Base-by-base conservation (phyloP, 139 green algal genomes). In the Deuterostichococcus epilithicus region DNA sequence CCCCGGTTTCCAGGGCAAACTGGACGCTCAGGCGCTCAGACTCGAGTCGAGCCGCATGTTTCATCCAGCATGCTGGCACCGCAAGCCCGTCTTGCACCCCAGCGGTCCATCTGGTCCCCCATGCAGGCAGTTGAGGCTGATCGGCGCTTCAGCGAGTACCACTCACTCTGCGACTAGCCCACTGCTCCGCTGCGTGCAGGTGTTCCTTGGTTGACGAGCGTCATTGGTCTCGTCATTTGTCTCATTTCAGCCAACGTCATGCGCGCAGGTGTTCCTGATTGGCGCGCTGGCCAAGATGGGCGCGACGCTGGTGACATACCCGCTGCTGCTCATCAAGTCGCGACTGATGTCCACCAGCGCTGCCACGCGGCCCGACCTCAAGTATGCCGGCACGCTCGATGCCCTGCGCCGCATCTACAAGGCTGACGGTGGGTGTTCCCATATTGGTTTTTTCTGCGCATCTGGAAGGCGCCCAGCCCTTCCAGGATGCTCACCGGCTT, bases 281-380 rank as follows among this genome's bases (percentile, higher is more conserved):
- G 90, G 83, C 5, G 89, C 94, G 0, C 26, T 97, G 39, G 93
- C 95, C 52, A 99, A 98, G 89, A 78, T 96, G 44, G 92, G 92
- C 0, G 92, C 95, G 22, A 98, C 95, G 20, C 68, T 98, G 58
- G 68, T 91, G 22, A 99, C 95, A 1, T 99, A 98, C 80, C 95
- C 95, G 2, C 77, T 99, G 84, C 86, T 97, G 66, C 85, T 96
- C 45, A 87, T 98, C 73, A 98, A 98, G 86, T 88, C 85, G 60
- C 76, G 91, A 30, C 82, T 97, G 78, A 89, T 94, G 59, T 76
- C 72, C 37, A 78, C 81, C 33, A 38, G 70, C 39, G 84, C 81
- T 63, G 76, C 82, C 74, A 91, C 89, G 1, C 77, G 72, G 20
- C 68, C 67, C n/a, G 85, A 90, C n/a, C 82, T 78, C 26, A 78